A percentile compares a stretch with the other conserved stretches of the same genome.
phyloP scores from a whole-genome alignment of 176 grass and related monocot genomes.

The Raddia guianensis region DNA sequence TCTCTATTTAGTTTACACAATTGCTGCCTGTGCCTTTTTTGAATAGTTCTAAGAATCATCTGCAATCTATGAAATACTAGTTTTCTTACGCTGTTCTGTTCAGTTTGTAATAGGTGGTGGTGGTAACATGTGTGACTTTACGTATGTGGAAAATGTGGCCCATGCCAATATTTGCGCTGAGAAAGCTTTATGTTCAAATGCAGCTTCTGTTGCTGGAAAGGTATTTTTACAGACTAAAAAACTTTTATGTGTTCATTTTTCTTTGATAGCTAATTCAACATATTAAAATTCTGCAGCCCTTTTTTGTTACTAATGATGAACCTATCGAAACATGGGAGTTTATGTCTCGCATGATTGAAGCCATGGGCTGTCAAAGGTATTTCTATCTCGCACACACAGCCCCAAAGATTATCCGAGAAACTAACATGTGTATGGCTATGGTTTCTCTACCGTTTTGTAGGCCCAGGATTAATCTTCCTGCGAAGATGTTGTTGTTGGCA shows the following conservation, averaged over 20 bases:
- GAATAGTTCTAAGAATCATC: conserved; percentile 10
- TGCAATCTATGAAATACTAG: conserved; percentile 25
- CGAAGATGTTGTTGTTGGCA: conserved; percentile 50
- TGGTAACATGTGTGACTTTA: conserved; percentile 65
- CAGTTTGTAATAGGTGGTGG: conserved; percentile 75
- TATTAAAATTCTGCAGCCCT: conserved; percentile 55
- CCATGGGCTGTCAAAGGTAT: conserved; percentile 84
- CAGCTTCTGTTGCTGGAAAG: conserved; percentile 65
- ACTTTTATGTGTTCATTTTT: conserved; percentile 21
- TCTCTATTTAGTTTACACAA: background rate
- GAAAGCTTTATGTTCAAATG: conserved; percentile 54
- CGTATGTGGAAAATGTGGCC: conserved; percentile 76
- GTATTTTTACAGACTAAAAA: conserved; percentile 38
- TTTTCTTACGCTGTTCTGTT: conserved; percentile 42
- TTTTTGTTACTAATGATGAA: conserved; percentile 88
- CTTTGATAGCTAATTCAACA: conserved; percentile 21
- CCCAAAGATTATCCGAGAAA: conserved; percentile 30
- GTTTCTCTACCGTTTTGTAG: conserved; percentile 58
- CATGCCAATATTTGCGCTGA: conserved; percentile 74
- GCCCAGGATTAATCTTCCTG: conserved; percentile 75
- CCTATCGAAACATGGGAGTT: conserved; percentile 87
- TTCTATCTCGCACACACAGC: background rate
- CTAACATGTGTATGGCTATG: conserved; percentile 45
- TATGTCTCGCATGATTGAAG: conserved; percentile 76
- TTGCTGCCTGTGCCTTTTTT: conserved; percentile 29